Base-by-base conservation (phyloP, 169 alveolate species). In the Plasmodium fragile region DNA sequence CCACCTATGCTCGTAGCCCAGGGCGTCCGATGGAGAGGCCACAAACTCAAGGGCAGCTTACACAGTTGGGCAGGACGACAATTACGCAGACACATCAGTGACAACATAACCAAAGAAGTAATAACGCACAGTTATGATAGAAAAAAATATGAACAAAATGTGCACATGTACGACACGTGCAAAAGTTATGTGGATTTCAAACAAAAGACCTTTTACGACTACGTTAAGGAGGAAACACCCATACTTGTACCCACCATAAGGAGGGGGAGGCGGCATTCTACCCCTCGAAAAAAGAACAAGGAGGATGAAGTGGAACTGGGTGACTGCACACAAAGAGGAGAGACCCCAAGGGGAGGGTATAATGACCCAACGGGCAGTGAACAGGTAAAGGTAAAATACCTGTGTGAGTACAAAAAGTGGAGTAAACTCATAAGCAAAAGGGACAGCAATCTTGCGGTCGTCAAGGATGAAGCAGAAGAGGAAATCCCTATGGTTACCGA, bases 341-440 rank as follows among this genome's bases (percentile, higher is more conserved):
- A 6, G 28, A 11, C 25, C 8, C 3, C 36, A 43, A 25, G 0
- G n/a, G 18, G 18, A 25, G 36, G 82, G n/a, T 1, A 79, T n/a
- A 77, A 4, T 11, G 43, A 69, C 30, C 55, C 34, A 16, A 22
- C 25, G 28, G n/a, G 55, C 36, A 18, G 69, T 78, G 69, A 52
- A 59, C 45, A 22, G n/a, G 11, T 65, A 36, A 22, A 41, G 18
- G 52, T 89, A 22, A 52, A 69, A 89, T 89, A 78, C 36, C 32
- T 89, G 36, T 30, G 59, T 10, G 94, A 89, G 49, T 89, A 89
- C 45, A 89, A 89, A 89, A 89, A 89, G 49, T 89, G 89, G 94
- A 36, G n/a, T 89, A 77, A 78, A 18, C 69, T 22, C 43, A 55
- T 55, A 78, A 89, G 81, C 30, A 65, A 89, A 55, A 78, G 71